Evolutionary conservation across 2,329 filamentous ascomycete genomes (phyloP), one percentile per base, ranked within the genome.

Genomic region (Aschersonia sp.): DNA sequence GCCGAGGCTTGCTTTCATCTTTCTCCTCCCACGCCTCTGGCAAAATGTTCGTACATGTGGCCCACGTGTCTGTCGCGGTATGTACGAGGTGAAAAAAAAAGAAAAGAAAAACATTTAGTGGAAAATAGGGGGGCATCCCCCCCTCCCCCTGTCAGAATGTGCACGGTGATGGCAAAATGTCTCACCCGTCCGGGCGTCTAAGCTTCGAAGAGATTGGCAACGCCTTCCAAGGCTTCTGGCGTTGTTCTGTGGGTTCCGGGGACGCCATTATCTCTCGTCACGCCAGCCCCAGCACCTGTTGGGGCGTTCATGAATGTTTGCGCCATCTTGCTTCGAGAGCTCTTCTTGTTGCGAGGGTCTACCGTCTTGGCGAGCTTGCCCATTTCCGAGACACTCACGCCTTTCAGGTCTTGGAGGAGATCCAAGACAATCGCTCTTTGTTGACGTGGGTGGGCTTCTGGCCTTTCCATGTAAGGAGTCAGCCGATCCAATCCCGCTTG

Each of bases 381-480:
- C 70, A 92, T 85, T 65, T 98, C 92, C 5, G 89, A 86, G 48
- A 98, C 86, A 56, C 89, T 91, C 5, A 97, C 82, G 0, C 92
- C 92, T 55, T 94, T 82, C 5, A 98, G 74, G 43, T 89, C 83
- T 55, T 89, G 85, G 29, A 98, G 71, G 12, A 98, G 68, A 52
- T 95, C 87, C 6, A 98, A 69, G 12, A 98, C 80, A 30, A 94
- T 68, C 1, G 82, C 84, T 28, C 91, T 74, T 65, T 95, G 89
- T 56, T 85, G 80, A 3, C 89, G 76, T n/a, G 82, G 77, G 47
- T 79, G 77, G 12, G 76, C 70, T 1, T 68, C 68, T 3, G 77
- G 74, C 32, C 74, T 74, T 35, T 75, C 68, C 45, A 87, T 71
- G 46, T 78, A 76, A 1, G 73, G 67, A 50, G 83, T 75, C 1